Conservation (phyloP, 2,329 filamentous ascomycete species). For the Penicillium sp. region DNA sequence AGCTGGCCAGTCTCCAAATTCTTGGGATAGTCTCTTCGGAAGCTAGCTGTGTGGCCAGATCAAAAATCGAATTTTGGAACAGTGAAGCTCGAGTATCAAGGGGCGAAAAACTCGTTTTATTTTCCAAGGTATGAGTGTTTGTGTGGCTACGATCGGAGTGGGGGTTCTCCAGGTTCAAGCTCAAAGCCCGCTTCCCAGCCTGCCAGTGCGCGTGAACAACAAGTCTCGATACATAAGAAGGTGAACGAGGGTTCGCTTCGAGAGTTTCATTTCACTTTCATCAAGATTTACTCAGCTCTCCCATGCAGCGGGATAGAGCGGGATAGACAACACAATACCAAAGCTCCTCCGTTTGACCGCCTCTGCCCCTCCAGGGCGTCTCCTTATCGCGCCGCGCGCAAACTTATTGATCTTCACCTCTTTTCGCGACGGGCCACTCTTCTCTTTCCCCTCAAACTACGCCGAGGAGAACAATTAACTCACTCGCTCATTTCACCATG, state of each 20-base stretch:
- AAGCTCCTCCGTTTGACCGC: conserved; percentile 14
- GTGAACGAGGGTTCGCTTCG: not conserved
- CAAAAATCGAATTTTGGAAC: no score
- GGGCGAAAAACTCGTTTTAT: no score
- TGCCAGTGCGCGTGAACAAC: no score
- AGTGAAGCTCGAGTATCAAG: not conserved
- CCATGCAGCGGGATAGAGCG: not conserved
- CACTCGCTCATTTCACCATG: conserved; percentile 55
- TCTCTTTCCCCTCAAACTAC: not conserved
- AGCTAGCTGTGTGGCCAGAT: not conserved
- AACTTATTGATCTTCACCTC: conserved; percentile 1
- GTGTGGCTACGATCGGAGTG: no score
- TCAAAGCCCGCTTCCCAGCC: no score
- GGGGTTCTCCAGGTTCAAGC: no score
- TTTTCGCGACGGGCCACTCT: conserved; percentile 2
- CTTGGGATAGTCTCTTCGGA: not conserved
- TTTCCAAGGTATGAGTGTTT: no score
- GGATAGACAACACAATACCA: no score
- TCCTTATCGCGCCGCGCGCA: conserved; percentile 21
- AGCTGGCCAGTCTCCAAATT: not conserved
- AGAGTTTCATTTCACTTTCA: not conserved
- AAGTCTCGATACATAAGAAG: no score
- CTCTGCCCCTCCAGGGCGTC: conserved; percentile 19
- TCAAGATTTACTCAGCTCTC: not conserved
- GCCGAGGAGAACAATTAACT: conserved; percentile 10